These are phyloP conservation scores for Urostyla sp. DNA, from an alignment of 73 alveolate species.

Conservation along the genomic window DNA sequence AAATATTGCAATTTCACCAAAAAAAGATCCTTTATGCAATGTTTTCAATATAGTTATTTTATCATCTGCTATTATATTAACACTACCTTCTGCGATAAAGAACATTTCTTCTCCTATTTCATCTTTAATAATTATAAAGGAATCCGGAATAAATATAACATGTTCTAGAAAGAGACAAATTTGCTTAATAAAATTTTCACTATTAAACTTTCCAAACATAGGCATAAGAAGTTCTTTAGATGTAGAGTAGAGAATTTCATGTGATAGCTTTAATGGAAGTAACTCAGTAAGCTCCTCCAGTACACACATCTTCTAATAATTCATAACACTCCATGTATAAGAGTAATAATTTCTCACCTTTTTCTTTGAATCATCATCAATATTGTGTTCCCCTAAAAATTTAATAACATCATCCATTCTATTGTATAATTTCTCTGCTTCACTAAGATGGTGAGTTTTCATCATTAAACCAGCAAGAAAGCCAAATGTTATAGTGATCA, in stretches of 20 bases:
- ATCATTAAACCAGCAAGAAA: too few species aligned
- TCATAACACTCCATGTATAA: slow-evolving; percentile 11
- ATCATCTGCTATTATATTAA: slow-evolving; percentile 59
- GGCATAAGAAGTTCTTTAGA: slow-evolving; percentile 58
- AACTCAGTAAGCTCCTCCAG: not conserved
- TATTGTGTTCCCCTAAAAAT: slow-evolving; percentile 8
- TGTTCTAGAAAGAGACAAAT: slow-evolving; percentile 42
- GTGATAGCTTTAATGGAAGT: slow-evolving; percentile 44
- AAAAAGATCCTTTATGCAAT: slow-evolving; percentile 55
- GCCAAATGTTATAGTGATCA: too few species aligned
- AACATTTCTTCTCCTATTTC: slow-evolving; percentile 80
- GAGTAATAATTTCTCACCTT: slow-evolving; percentile 44
- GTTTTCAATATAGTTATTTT: slow-evolving; percentile 62
- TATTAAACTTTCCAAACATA: slow-evolving; percentile 41
- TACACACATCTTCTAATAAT: not conserved
- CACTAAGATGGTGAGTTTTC: too few species aligned
- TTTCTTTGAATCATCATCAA: slow-evolving; percentile 16
- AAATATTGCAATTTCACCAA: slow-evolving; percentile 79
- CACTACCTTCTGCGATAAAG: slow-evolving; percentile 76
- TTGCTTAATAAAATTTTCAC: slow-evolving; percentile 64
- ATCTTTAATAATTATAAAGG: slow-evolving; percentile 64
- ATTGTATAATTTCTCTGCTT: slow-evolving; percentile 32
- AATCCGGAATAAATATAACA: slow-evolving; percentile 69
- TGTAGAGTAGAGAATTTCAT: slow-evolving; percentile 46
- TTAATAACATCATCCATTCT: slow-evolving; percentile 60